These are phyloP conservation scores for Albugo candida DNA, from an alignment of 352 stramenopile species.

Conservation along the genomic window DNA sequence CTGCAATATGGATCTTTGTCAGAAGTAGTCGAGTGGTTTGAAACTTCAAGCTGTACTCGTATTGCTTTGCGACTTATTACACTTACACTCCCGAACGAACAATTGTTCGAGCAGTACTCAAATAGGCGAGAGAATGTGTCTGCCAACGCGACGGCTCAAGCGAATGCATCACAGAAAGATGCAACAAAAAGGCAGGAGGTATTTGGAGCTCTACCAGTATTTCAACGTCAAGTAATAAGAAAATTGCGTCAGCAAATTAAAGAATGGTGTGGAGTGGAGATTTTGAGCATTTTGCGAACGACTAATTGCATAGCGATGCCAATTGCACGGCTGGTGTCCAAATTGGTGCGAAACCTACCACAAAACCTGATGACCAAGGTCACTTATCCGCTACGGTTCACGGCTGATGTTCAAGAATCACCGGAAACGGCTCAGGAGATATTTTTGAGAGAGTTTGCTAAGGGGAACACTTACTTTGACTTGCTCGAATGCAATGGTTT, in stretches of 20 bases:
- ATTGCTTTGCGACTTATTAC: slow-evolving; percentile 59
- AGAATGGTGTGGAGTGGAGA: slow-evolving; percentile 68
- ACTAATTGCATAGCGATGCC: slow-evolving; percentile 41
- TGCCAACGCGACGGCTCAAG: slow-evolving; percentile 22
- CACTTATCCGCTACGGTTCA: slow-evolving; percentile 53
- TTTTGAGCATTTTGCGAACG: slow-evolving; percentile 52
- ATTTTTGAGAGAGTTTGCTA: slow-evolving; percentile 18
- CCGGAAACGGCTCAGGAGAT: slow-evolving; percentile 37
- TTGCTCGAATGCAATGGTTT: slow-evolving; percentile 34
- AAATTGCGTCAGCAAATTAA: slow-evolving; percentile 50
- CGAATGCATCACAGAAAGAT: slow-evolving; percentile 4
- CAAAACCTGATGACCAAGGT: slow-evolving; percentile 30
- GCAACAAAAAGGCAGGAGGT: slow-evolving; percentile 18
- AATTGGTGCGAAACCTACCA: slow-evolving; percentile 53
- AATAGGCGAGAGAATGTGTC: slow-evolving; percentile 18
- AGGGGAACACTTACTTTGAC: slow-evolving; percentile 13
- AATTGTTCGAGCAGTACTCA: slow-evolving; percentile 17
- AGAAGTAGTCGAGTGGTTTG: slow-evolving; percentile 36
- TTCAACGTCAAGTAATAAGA: slow-evolving; percentile 53
- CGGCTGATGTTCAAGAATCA: slow-evolving; percentile 38
- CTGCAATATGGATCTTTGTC: slow-evolving; percentile 5
- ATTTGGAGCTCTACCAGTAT: slow-evolving; percentile 42
- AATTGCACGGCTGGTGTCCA: slow-evolving; percentile 41
- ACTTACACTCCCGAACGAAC: slow-evolving; percentile 57
- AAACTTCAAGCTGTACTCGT: slow-evolving; percentile 15